Percentiles rank a stretch among this genome's conserved stretches.
These are phyloP conservation scores for Huntiella decipiens DNA, from an alignment of 2,329 filamentous ascomycete species.

Conservation along the genomic window DNA sequence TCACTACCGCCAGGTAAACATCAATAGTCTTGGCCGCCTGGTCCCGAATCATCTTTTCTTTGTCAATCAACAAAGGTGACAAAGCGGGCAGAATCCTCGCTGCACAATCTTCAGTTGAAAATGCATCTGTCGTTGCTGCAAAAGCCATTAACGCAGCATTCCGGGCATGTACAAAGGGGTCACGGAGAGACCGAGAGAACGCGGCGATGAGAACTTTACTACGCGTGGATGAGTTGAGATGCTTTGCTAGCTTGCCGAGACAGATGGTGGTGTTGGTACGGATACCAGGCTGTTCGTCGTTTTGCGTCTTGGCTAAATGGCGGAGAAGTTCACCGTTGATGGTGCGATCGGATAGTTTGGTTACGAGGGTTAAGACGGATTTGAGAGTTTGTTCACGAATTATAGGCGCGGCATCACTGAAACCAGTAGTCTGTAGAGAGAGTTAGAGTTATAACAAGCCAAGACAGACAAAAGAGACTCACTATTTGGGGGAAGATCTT, in stretches of 20 bases:
- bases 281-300: constrained; percentile 93
- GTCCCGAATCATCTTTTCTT: constrained; percentile 85
- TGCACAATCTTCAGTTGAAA: constrained; percentile 79
- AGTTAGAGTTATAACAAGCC: neutral
- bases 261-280: constrained; percentile 97
- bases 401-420: constrained; percentile 76
- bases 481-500: constrained; percentile 94
- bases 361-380: constrained; percentile 69
- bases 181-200: constrained; percentile 71
- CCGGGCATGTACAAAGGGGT: constrained; percentile 86
- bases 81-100: constrained; percentile 64
- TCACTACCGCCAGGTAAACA: constrained; percentile 62
- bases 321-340: constrained; percentile 86
- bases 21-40: constrained; percentile 83
- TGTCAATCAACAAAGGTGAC: constrained; percentile 73
- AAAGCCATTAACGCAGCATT: constrained; percentile 79
- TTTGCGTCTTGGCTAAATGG: constrained; percentile 85
- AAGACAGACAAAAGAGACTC: constrained; percentile 13
- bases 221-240: constrained; percentile 58
- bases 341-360: constrained; percentile 76
- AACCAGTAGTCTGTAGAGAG: constrained; percentile 55
- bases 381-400: constrained; percentile 94
- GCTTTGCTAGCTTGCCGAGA: constrained; percentile 84
- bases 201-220: constrained; percentile 85
- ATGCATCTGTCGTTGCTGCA: constrained; percentile 67